Evolutionary conservation across 228 moss, liverwort and hornwort genomes (phyloP).

Genomic region (Sphagnum magellanicum): DNA sequence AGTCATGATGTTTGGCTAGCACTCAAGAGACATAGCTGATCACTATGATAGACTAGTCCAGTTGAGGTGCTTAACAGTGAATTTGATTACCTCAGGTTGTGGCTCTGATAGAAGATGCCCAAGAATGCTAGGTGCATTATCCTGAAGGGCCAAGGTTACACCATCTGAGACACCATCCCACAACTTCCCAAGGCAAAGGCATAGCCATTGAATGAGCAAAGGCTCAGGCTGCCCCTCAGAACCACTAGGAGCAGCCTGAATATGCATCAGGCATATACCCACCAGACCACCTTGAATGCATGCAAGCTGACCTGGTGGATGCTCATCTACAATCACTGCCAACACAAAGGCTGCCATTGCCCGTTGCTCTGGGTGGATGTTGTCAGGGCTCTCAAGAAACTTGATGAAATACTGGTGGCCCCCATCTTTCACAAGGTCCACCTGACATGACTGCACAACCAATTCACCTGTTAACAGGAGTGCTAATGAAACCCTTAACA

Average conservation of each 20-base stretch:
- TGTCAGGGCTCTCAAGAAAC: slow-evolving; percentile 71
- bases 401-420: slow-evolving; percentile 95
- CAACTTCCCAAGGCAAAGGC: slow-evolving; percentile 88
- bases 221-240: slow-evolving; percentile 65
- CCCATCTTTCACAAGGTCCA: slow-evolving; percentile 93
- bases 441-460: slow-evolving; percentile 84
- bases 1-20: no score
- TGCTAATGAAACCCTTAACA: no score
- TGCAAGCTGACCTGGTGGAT: slow-evolving; percentile 77
- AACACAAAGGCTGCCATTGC: slow-evolving; percentile 97
- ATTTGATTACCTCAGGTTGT: slow-evolving; percentile 70
- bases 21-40: no score
- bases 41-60: no score
- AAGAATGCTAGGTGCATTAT: slow-evolving; percentile 59
- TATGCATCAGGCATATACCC: slow-evolving; percentile 65
- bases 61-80: no score
- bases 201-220: slow-evolving; percentile 89
- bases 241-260: slow-evolving; percentile 46
- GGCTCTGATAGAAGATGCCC: slow-evolving; percentile 72
- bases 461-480: neutral
- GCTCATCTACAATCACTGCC: slow-evolving; percentile 91
- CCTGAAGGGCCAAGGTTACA: slow-evolving; percentile 52
- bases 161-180: slow-evolving; percentile 82
- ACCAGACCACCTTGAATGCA: slow-evolving; percentile 81
- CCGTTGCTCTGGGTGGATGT: slow-evolving; percentile 75